Base-by-base conservation (phyloP, 805 yeast species). In the Yarrowia keelungensis region DNA sequence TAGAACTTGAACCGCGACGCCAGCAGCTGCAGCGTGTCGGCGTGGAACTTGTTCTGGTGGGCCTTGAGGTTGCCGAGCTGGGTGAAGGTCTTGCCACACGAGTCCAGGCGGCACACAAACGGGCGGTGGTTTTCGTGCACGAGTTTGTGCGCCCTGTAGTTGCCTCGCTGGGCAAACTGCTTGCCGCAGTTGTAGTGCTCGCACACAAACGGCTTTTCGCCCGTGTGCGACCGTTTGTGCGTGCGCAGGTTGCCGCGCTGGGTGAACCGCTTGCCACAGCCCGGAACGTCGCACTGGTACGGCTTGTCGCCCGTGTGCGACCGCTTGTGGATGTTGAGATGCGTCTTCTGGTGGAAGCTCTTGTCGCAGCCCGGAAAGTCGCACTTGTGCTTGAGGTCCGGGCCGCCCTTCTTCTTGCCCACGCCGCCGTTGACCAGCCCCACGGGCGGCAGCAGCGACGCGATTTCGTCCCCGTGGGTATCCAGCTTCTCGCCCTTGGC, bases 51-150 rank as follows among this genome's bases (percentile, higher is more conserved):
- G 78, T 93, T 94, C 76, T 93, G 98, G 78, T 94, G 98, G 1
- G 97, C 90, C 78, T 94, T 93, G 81, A 93, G 83, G 75, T 93
- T 93, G 3, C 98, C 98, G 73, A 93, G 82, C 80, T 93, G 98
- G 0, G 97, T 90, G 75, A 93, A 93, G 5, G 89, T 84, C 79
- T 92, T 92, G 72, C 85, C 87, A 79, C 98, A 93, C 69, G 84
- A 82, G 77, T 92, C 97, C 70, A 93, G 82, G 73, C 85, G 86
- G 79, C 98, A 93, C 69, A 85, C 84, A 75, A 82, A 91, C 8
- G 97, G 97, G 74, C 90, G 88, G 69, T 86, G 81, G 73, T 90
- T 87, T 69, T 87, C 88, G 79, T 92, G 98, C 0, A 97, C 92
- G 69, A 91, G 80, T 76, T 83, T 81, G 78, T 93, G 98, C 3